Conservation (phyloP, 371 early-diverging fungal genomes). For the Catenaria anguillulae region DNA sequence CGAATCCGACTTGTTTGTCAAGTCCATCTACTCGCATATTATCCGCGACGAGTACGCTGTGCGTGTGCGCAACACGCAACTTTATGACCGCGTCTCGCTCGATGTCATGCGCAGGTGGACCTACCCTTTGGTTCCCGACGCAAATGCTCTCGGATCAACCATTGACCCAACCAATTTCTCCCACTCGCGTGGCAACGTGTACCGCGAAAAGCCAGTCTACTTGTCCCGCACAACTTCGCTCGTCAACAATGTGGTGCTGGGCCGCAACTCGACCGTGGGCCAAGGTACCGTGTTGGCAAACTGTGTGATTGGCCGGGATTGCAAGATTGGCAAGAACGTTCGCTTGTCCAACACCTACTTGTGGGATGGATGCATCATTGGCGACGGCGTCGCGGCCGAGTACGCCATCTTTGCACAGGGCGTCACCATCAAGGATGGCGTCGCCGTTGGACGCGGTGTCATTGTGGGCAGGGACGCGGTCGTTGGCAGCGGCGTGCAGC, state of each 20-base stretch:
- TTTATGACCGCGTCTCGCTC: constrained; percentile 69
- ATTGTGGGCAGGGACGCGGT: constrained; percentile 40
- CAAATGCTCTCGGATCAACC: constrained; percentile 32
- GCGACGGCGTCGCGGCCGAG: constrained; percentile 42
- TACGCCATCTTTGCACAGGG: constrained; percentile 58
- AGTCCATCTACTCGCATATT: constrained; percentile 72
- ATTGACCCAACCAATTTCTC: neutral
- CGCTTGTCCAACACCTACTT: constrained; percentile 62
- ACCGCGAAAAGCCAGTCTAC: neutral
- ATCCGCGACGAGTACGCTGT: constrained; percentile 68
- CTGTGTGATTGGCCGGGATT: constrained; percentile 69
- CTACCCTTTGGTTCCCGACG: constrained; percentile 85
- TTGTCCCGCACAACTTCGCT: constrained; percentile 46
- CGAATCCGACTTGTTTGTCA: constrained; percentile 72
- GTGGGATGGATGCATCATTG: constrained; percentile 62
- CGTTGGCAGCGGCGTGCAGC: constrained; percentile 55
- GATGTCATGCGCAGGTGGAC: constrained; percentile 84
- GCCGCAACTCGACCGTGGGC: constrained; percentile 56
- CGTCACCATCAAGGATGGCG: constrained; percentile 46
- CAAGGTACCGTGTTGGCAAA: constrained; percentile 50
- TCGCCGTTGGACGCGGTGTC: constrained; percentile 48
- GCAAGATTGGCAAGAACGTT: constrained; percentile 60
- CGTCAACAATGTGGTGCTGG: constrained; percentile 69
- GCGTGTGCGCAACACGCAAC: constrained; percentile 57
- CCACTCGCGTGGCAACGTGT: constrained; percentile 5